Evolutionary conservation across 257 asterid species (phyloP), one percentile per base, ranked within the genome.

Genomic region (Salvia rosmarinus): DNA sequence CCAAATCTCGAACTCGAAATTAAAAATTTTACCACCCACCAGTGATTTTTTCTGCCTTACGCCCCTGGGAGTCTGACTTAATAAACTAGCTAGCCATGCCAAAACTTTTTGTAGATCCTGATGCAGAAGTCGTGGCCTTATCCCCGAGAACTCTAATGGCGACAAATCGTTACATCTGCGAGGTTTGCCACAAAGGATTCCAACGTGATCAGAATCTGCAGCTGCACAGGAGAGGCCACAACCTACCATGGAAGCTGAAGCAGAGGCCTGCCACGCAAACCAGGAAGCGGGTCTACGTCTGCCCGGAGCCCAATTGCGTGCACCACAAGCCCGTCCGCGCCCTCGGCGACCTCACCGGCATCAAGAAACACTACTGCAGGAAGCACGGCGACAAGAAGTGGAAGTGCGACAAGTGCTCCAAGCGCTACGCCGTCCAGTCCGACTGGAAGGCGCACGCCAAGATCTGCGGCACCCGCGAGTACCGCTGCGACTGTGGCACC

Each of bases 361-460:
- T 87, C 73, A 87, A 87, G 82, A 87, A 87, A 58, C 93, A 87
- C 70, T 87, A 52, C 64, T 85, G 90, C 78, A 78, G 93, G 21
- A 87, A 87, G 73, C 93, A 87, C 35, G 93, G 93, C 14, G 90
- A 87, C 68, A 87, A 87, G 83, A 87, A 85, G 57, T 87, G 90
- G 87, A 85, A 83, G 74, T 87, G 93, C 37, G 88, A 81, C 14
- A 87, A 83, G 63, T 87, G 90, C 67, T 83, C 88, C 1, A 87
- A 87, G 78, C 78, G 85, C 16, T 88, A 85, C 54, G 94, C 94
- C 1, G 94, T 88, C 67, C 90, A 85, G 59, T 88, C 94, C 2
- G 94, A 88, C 73, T 85, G 89, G 90, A 88, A 88, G 57, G 94
- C 94, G 17, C 94, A 88, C 37, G 43, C 85, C 16, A 88, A 88